Conservation (phyloP, 108 stramenopile genomes). For the Skeletonema tropicum region DNA sequence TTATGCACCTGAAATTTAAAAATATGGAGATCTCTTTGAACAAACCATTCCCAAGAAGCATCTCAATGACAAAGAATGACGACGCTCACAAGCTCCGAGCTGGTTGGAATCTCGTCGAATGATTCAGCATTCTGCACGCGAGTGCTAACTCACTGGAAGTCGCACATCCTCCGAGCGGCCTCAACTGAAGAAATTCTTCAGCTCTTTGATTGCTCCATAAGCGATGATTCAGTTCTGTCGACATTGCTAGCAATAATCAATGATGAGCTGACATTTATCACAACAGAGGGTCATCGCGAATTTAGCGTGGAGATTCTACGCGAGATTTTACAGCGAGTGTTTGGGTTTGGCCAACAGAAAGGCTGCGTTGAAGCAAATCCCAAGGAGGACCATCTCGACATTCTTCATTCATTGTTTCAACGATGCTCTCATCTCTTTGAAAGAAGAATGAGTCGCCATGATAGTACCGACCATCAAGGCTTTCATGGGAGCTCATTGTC, state of each 20-base stretch:
- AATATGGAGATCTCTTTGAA: too few species aligned
- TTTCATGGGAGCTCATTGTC: neutral
- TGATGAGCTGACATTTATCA: neutral
- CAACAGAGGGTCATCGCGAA: conserved; percentile 49
- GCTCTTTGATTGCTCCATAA: neutral
- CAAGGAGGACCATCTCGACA: neutral
- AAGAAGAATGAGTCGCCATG: conserved; percentile 22
- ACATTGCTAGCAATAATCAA: conserved; percentile 15
- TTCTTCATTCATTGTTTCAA: conserved; percentile 12
- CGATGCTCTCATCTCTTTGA: conserved; percentile 23
- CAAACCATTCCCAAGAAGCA: too few species aligned
- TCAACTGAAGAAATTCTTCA: conserved; percentile 7
- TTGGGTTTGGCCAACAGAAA: conserved; percentile 10
- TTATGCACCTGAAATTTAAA: too few species aligned
- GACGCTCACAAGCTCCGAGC: neutral
- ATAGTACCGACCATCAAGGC: conserved; percentile 7
- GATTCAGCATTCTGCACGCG: conserved; percentile 17
- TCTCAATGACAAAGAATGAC: neutral
- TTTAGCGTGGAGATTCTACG: conserved; percentile 37
- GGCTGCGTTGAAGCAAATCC: neutral
- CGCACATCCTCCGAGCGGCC: conserved; percentile 13
- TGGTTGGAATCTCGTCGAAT: neutral
- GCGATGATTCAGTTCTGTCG: conserved; percentile 1
- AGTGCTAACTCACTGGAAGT: conserved; percentile 24
- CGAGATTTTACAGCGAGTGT: neutral